Evolutionary conservation across 1,284 basidiomycete genomes (phyloP), one percentile per base, ranked within the genome.

Genomic region (Melampsora americana): DNA sequence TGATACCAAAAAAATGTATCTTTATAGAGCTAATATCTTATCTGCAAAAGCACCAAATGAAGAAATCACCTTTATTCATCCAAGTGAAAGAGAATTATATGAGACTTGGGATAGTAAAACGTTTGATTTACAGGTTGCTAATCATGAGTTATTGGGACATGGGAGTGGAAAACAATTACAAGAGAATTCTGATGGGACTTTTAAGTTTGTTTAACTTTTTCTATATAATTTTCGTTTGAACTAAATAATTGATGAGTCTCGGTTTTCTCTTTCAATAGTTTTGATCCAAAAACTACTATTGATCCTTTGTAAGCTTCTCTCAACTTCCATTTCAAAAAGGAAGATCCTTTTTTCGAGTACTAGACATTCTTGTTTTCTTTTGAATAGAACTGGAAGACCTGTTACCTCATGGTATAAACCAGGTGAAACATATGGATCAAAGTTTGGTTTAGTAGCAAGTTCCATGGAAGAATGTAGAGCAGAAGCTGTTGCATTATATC

Each of bases 401-500:
- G 86, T 93, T 87, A 85, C 86, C 5, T 89, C 89, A 9, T 93
- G 92, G 92, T 93, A 93, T 83, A 90, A 90, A 81, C 87, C 89
- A 65, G 91, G 91, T 5, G 90, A 92, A 82, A 91, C 90, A 0
- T 86, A 90, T 32, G 90, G 88, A 71, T 88, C 90, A 3, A 89
- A 92, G 5, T 85, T 93, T 1, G 91, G 91, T 0, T 89, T 92
- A 78, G 90, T 92, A 3, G 92, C 90, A 2, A 92, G 90, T 0
- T 92, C 91, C 0, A 88, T 92, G 87, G 92, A 93, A 82, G 92
- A 93, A 84, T 93, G 91, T 80, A 88, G 92, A 30, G 91, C 91
- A 2, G 92, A 93, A 83, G 87, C 90, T 5, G 91, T 92, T 26
- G 90, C 90, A 0, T 84, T 92, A 53, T 92, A 87, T 83, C 85